Percentiles rank a stretch among this genome's conserved stretches.
Evolutionary conservation across 2,329 filamentous ascomycete genomes (phyloP).

Genomic region (Sporothrix brunneoviolacea): DNA sequence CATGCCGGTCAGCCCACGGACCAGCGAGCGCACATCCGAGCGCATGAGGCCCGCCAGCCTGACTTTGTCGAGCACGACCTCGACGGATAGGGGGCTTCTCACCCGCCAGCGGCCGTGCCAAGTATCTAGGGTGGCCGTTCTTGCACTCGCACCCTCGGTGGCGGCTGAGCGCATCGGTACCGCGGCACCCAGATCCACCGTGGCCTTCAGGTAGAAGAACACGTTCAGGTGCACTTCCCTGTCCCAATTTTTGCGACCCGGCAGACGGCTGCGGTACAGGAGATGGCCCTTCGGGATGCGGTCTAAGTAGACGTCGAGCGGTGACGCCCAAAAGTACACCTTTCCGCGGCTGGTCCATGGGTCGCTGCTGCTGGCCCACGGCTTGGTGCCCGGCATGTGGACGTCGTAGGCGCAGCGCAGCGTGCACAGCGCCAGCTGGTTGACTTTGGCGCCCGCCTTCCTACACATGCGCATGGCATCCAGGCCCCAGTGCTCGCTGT

Average conservation of each 20-base stretch:
- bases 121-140: background rate
- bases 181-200: too few species aligned
- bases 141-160: too few species aligned
- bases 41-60: background rate
- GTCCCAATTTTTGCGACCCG: background rate
- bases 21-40: background rate
- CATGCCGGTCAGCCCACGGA: background rate
- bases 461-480: background rate
- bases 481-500: background rate
- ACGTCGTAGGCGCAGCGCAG: background rate
- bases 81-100: background rate
- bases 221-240: background rate
- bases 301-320: background rate
- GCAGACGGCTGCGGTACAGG: background rate
- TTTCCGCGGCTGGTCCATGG: too few species aligned
- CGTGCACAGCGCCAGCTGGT: background rate
- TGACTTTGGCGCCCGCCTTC: background rate
- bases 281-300: too few species aligned
- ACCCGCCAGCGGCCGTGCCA: background rate
- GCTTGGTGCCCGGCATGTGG: background rate
- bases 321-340: constrained; percentile 2
- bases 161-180: too few species aligned
- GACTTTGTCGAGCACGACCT: background rate
- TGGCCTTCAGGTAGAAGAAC: background rate
- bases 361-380: background rate